Base-by-base conservation (phyloP, 345 rosid species). In the Adansonia digitata region DNA sequence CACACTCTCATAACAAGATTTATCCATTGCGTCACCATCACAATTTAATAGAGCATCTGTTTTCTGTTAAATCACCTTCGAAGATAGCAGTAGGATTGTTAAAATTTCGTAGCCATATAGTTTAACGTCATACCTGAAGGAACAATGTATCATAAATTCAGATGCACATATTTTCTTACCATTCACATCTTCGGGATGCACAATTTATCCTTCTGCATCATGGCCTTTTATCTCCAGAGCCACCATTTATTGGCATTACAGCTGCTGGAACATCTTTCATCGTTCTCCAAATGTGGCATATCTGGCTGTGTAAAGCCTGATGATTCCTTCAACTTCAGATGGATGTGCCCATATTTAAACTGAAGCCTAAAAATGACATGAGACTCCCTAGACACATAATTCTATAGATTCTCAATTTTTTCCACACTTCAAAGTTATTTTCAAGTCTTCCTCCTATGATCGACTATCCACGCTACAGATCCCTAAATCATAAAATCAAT, bases 281-380 rank as follows among this genome's bases (percentile, higher is more conserved):
- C 12, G 82, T 78, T 75, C 78, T 81, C 85, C 88, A 86, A 43
- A 84, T n/a, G 71, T 13, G 85, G 85, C 75, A 75, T 40, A 63
- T 74, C 62, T 20, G 78, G 72, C 66, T 64, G 83, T 34, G 51
- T 68, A 76, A 46, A 71, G 74, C 65, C 49, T 69, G 55, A 70
- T 69, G n/a, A n/a, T n/a, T 66, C 60, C 77, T 62, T 76, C 85
- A 48, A 73, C 61, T 4, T 43, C 57, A 13, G 77, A 55, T 43
- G 42, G 24, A 45, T 26, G 72, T n/a, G n/a, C 18, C 56, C 64
- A 81, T 48, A 77, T 29, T 60, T 75, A 69, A 56, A n/a, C 69
- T 17, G 53, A 53, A 76, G 55, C 8, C 42, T 74, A n/a, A 52
- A 74, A 27, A 69, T 26, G 60, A 69, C 43, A 73, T 46, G 67